These are phyloP conservation scores for Ophiocordyceps unilateralis DNA, from an alignment of 2,329 filamentous ascomycete species.

Conservation along the genomic window DNA sequence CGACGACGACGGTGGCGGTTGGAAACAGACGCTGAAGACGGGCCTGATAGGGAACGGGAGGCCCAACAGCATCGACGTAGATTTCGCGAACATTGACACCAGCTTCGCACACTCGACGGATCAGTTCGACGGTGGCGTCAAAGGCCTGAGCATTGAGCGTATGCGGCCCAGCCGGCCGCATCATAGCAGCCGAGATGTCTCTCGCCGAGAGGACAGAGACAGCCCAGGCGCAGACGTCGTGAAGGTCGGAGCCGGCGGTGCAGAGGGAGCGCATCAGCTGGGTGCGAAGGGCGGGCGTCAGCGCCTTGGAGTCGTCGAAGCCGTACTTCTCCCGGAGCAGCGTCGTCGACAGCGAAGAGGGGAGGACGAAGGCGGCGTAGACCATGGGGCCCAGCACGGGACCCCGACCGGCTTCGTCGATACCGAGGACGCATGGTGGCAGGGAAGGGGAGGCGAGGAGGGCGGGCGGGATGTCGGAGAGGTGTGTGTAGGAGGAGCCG, in stretches of 20 bases:
- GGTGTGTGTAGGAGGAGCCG: slow-evolving; percentile 55
- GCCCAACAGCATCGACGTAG: slow-evolving; percentile 89
- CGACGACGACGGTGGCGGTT: slow-evolving; percentile 54
- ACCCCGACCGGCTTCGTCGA: slow-evolving; percentile 87
- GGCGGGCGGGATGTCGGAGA: slow-evolving; percentile 44
- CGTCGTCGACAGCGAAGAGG: slow-evolving; percentile 49
- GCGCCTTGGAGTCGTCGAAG: slow-evolving; percentile 91
- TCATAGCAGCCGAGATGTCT: slow-evolving; percentile 67
- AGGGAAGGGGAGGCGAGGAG: slow-evolving; percentile 27
- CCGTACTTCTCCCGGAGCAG: slow-evolving; percentile 65
- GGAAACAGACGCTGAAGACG: slow-evolving; percentile 76
- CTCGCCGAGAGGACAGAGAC: slow-evolving; percentile 64
- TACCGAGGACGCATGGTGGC: slow-evolving; percentile 53
- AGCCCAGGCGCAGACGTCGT: slow-evolving; percentile 60
- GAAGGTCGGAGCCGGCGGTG: slow-evolving; percentile 34
- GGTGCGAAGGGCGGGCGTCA: slow-evolving; percentile 65
- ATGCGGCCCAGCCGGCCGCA: slow-evolving; percentile 40
- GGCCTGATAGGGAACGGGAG: slow-evolving; percentile 65
- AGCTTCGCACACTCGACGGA: slow-evolving; percentile 55
- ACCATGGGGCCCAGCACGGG: slow-evolving; percentile 78
- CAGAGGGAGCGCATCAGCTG: slow-evolving; percentile 54
- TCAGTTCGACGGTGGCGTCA: slow-evolving; percentile 75
- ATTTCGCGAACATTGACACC: slow-evolving; percentile 78
- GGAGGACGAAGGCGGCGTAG: slow-evolving; percentile 59
- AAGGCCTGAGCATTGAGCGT: slow-evolving; percentile 94